Evolutionary conservation across 331 rosid genomes (phyloP).

Genomic region (Rosa hybrid): DNA sequence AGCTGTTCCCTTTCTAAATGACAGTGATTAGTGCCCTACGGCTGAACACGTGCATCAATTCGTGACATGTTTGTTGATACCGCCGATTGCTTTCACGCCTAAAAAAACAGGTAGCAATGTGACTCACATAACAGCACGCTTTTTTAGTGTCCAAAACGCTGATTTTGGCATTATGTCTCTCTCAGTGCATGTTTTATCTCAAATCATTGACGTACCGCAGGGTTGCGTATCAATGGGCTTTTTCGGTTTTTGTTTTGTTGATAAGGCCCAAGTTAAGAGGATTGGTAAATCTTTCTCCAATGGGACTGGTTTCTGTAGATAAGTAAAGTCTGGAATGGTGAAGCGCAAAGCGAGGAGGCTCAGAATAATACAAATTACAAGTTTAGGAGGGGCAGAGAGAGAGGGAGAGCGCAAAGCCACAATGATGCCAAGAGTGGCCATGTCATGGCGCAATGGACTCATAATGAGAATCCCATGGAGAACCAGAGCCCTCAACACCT

Average conservation of each 20-base stretch:
- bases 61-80: no score
- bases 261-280: neutral
- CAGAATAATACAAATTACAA: neutral
- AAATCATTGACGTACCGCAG: no score
- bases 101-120: no score
- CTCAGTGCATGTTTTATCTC: no score
- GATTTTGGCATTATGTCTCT: no score
- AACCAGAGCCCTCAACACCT: constrained; percentile 24
- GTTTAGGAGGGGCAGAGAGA: neutral
- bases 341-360: constrained; percentile 6
- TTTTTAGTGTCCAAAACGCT: no score
- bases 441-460: constrained; percentile 27
- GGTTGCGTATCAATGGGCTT: no score
- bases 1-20: no score
- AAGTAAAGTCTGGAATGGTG: neutral
- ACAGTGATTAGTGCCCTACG: no score
- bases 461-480: constrained; percentile 19
- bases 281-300: neutral
- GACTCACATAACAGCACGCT: no score
- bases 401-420: neutral
- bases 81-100: no score
- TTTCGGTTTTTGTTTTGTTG: neutral
- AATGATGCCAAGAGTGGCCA: constrained; percentile 25
- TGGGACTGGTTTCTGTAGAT: neutral
- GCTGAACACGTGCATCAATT: no score